phyloP scores from a whole-genome alignment of 805 yeast genomes.

The Metschnikowia amazonensis region DNA sequence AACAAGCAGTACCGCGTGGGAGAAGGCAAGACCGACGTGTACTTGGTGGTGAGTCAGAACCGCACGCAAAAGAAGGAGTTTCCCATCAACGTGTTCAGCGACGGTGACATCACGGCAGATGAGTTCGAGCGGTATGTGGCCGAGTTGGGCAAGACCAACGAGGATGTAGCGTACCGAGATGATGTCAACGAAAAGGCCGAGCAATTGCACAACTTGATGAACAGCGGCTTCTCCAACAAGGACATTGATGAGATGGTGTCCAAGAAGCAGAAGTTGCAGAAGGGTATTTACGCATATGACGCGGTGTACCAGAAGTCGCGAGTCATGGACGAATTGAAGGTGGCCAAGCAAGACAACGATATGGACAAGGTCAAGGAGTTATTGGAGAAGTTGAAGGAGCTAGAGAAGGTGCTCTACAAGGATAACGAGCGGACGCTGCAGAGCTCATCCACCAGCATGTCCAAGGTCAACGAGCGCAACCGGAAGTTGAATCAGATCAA shows the following conservation, averaged over 20 bases:
- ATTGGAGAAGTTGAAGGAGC: slow-evolving; percentile 36
- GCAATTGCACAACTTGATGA: slow-evolving; percentile 59
- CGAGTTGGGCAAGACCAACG: slow-evolving; percentile 56
- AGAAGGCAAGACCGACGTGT: slow-evolving; percentile 45
- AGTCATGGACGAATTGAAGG: slow-evolving; percentile 67
- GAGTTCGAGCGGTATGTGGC: slow-evolving; percentile 71
- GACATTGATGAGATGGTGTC: slow-evolving; percentile 78
- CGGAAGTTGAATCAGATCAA: slow-evolving; percentile 73
- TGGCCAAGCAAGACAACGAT: slow-evolving; percentile 62
- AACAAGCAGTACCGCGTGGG: slow-evolving; percentile 41
- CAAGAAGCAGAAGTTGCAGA: slow-evolving; percentile 55
- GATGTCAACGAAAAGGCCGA: slow-evolving; percentile 61
- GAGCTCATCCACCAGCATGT: slow-evolving; percentile 46
- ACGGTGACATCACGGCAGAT: slow-evolving; percentile 61
- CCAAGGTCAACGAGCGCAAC: slow-evolving; percentile 79
- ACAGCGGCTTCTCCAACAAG: slow-evolving; percentile 62
- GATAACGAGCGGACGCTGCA: slow-evolving; percentile 30
- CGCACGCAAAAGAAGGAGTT: slow-evolving; percentile 64
- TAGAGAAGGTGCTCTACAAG: slow-evolving; percentile 45
- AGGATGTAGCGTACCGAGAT: slow-evolving; percentile 57
- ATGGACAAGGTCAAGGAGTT: slow-evolving; percentile 25
- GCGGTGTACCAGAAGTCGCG: slow-evolving; percentile 73
- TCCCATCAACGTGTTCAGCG: slow-evolving; percentile 77
- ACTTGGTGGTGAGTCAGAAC: slow-evolving; percentile 79
- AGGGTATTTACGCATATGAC: slow-evolving; percentile 49